A percentile compares a stretch with the other conserved stretches of the same genome.
phyloP scores from a whole-genome alignment of 2,329 filamentous ascomycete genomes.

The Scedosporium apiospermum region DNA sequence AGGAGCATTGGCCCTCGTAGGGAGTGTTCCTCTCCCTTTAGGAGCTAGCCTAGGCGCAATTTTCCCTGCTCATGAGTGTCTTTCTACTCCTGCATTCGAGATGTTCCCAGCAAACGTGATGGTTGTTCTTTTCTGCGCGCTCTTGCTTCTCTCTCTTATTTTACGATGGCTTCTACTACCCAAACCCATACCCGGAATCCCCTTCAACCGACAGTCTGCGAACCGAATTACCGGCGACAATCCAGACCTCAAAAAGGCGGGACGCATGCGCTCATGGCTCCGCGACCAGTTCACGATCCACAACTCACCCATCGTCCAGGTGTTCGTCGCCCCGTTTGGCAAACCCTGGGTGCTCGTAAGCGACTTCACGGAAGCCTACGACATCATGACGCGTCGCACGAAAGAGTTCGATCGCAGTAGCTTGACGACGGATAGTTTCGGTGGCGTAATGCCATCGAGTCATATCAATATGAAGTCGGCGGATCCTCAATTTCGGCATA shows the following conservation, averaged over 20 bases:
- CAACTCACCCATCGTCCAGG: constrained; percentile 33
- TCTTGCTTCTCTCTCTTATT: neutral
- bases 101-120: too few species aligned
- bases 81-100: too few species aligned
- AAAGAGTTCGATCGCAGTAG: constrained; percentile 34
- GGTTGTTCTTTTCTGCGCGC: too few species aligned
- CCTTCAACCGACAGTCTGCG: constrained; percentile 28
- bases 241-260: constrained; percentile 11
- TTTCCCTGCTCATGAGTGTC: too few species aligned
- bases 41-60: too few species aligned
- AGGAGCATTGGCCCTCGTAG: too few species aligned
- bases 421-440: constrained; percentile 21
- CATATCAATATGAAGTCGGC: constrained; percentile 22
- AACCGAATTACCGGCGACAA: constrained; percentile 30
- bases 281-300: constrained; percentile 10
- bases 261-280: neutral
- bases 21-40: too few species aligned
- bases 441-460: constrained; percentile 20
- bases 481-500: constrained; percentile 20
- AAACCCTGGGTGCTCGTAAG: constrained; percentile 33
- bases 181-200: constrained; percentile 34
- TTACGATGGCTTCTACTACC: constrained; percentile 21
- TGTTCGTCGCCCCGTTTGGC: constrained; percentile 33
- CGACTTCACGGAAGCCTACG: constrained; percentile 30
- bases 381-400: constrained; percentile 30